These are phyloP conservation scores for Irpex sp. DNA, from an alignment of 1,284 basidiomycete genomes.

Conservation along the genomic window DNA sequence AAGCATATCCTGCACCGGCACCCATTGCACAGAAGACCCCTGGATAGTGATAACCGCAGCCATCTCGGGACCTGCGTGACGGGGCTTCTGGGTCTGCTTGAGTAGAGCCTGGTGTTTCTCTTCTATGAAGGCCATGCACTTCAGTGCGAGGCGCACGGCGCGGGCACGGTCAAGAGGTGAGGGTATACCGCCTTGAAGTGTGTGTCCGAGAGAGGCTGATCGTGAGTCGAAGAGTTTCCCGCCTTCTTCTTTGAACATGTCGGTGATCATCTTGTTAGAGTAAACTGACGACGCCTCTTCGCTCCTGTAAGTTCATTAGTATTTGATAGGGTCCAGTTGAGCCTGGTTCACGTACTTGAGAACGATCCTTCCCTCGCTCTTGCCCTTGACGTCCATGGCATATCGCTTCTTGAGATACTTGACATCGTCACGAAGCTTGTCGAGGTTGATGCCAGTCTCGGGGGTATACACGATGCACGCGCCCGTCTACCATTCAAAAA, in stretches of 20 bases:
- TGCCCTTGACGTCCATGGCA: conserved; percentile 81
- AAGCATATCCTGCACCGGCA: conserved; percentile 81
- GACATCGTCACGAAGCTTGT: conserved; percentile 80
- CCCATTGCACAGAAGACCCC: conserved; percentile 74
- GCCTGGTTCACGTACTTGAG: conserved; percentile 58
- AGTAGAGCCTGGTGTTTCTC: conserved; percentile 56
- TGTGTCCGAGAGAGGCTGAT: conserved; percentile 91
- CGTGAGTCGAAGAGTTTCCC: conserved; percentile 89
- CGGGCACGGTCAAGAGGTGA: conserved; percentile 92
- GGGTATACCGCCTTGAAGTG: conserved; percentile 91
- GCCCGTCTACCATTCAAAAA: conserved; percentile 57
- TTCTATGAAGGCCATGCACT: conserved; percentile 94
- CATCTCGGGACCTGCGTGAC: conserved; percentile 54
- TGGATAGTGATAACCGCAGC: conserved; percentile 93
- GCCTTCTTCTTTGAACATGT: conserved; percentile 94
- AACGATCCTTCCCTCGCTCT: conserved; percentile 88
- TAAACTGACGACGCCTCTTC: conserved; percentile 88
- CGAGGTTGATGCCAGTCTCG: conserved; percentile 83
- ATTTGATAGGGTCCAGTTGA: background rate
- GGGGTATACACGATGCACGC: conserved; percentile 94
- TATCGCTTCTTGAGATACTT: conserved; percentile 88
- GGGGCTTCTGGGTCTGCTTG: conserved; percentile 40
- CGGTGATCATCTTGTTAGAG: conserved; percentile 87
- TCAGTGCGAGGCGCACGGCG: conserved; percentile 84
- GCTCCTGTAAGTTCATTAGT: conserved; percentile 45